A percentile compares a stretch with the other conserved stretches of the same genome.
Conservation (phyloP, 208 protist species). For the Leishmania tropica region DNA sequence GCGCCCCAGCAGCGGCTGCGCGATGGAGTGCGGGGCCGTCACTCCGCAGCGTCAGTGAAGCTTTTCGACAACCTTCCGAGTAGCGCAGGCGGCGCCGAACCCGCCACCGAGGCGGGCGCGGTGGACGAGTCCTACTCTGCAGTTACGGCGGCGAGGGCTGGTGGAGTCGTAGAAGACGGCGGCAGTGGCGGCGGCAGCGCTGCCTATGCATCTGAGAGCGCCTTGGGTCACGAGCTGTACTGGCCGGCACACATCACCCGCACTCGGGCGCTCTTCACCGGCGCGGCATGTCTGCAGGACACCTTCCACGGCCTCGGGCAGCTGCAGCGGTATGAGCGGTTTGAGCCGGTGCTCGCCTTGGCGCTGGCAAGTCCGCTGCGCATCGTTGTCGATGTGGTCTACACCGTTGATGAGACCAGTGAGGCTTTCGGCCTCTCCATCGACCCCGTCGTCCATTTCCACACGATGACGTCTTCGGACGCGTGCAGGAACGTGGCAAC, state of each 20-base stretch:
- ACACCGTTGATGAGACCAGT: conserved; percentile 70
- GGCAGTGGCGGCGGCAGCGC: not conserved
- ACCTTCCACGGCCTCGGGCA: conserved; percentile 29
- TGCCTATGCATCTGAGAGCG: conserved; percentile 1
- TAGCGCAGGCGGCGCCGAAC: not conserved
- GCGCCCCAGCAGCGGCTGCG: not conserved
- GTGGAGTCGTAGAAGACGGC: not conserved
- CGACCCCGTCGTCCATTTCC: conserved; percentile 9
- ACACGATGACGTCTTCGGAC: not conserved
- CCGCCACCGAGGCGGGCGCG: not conserved
- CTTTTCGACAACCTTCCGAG: not conserved
- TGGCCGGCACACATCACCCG: conserved; percentile 73
- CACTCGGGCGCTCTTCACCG: conserved; percentile 27
- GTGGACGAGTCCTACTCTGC: conserved; percentile 5
- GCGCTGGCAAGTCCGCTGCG: conserved; percentile 52
- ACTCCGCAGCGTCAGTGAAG: not conserved
- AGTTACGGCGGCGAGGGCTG: not conserved
- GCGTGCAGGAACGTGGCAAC: not conserved
- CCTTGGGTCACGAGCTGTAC: conserved; percentile 40
- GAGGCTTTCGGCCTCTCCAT: conserved; percentile 35
- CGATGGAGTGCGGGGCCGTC: not conserved
- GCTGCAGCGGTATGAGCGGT: conserved; percentile 51
- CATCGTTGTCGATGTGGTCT: conserved; percentile 69
- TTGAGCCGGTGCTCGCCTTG: conserved; percentile 46
- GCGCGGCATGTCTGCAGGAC: conserved; percentile 29